Conservation (phyloP, 352 stramenopile species). For the Peronospora tabacina region DNA sequence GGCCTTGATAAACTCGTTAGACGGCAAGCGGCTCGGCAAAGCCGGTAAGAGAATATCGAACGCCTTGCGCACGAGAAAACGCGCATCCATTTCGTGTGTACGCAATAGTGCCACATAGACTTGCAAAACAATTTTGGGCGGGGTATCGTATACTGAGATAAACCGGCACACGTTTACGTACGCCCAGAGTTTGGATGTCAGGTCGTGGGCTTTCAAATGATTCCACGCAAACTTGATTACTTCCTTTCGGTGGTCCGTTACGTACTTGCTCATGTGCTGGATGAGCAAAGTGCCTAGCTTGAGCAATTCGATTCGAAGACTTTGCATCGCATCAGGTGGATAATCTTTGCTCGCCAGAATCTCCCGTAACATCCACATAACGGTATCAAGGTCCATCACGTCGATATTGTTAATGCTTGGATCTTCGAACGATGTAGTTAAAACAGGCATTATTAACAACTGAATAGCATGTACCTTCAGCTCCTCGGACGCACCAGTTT, state of each 20-base stretch:
- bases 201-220: constrained; percentile 92
- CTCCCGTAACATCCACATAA: constrained; percentile 85
- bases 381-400: constrained; percentile 79
- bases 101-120: constrained; percentile 93
- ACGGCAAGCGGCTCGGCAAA: constrained; percentile 82
- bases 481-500: constrained; percentile 63
- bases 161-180: constrained; percentile 97
- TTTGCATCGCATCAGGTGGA: constrained; percentile 60
- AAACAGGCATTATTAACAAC: constrained; percentile 90
- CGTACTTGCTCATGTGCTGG: constrained; percentile 89
- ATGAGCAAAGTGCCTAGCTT: constrained; percentile 94
- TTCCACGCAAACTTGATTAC: constrained; percentile 99
- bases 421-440: constrained; percentile 85
- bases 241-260: constrained; percentile 92
- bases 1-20: constrained; percentile 91
- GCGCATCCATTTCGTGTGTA: constrained; percentile 91
- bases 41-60: constrained; percentile 94
- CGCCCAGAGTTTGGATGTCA: constrained; percentile 94
- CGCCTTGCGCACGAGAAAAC: constrained; percentile 89
- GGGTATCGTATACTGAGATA: constrained; percentile 93
- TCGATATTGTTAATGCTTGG: constrained; percentile 64
- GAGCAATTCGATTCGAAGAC: constrained; percentile 87
- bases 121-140: constrained; percentile 95
- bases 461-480: constrained; percentile 91
- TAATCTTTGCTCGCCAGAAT: constrained; percentile 84